Conservation (phyloP, 2,329 filamentous ascomycete species). For the Penicillium sp. region DNA sequence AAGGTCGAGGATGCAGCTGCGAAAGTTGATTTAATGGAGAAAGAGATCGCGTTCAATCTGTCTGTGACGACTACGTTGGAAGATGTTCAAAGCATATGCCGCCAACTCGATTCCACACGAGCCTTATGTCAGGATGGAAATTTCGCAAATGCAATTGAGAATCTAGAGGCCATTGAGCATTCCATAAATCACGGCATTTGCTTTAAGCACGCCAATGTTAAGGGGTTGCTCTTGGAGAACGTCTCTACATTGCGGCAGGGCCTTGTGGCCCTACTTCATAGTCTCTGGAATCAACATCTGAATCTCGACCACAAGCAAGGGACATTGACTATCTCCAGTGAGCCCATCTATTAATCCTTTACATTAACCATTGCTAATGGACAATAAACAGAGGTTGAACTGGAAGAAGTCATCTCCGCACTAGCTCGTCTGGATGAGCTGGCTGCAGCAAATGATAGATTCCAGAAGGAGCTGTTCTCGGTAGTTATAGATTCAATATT, state of each 20-base stretch:
- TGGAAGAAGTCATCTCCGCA: constrained; percentile 38
- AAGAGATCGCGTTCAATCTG: constrained; percentile 65
- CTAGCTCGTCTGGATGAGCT: constrained; percentile 40
- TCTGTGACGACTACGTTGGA: constrained; percentile 56
- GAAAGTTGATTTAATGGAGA: constrained; percentile 61
- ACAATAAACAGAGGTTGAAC: constrained; percentile 22
- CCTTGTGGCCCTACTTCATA: constrained; percentile 69
- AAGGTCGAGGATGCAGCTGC: constrained; percentile 65
- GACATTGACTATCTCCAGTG: constrained; percentile 62
- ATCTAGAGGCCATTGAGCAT: constrained; percentile 50
- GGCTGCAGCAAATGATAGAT: constrained; percentile 33
- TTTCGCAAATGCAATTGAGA: constrained; percentile 54
- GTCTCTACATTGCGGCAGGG: constrained; percentile 69
- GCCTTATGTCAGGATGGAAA: constrained; percentile 51
- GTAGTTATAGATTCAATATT: constrained; percentile 41
- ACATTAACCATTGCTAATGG: constrained; percentile 10
- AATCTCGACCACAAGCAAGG: constrained; percentile 62
- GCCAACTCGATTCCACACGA: constrained; percentile 53
- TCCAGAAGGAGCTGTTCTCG: constrained; percentile 39
- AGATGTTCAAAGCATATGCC: constrained; percentile 56
- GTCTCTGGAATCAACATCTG: constrained; percentile 74
- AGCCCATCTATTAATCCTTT: constrained; percentile 39
- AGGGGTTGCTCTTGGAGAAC: constrained; percentile 66
- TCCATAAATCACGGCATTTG: constrained; percentile 34
- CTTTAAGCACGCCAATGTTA: constrained; percentile 43